Evolutionary conservation across 176 grass and related monocot species (phyloP).

Genomic region (Themeda triandra): DNA sequence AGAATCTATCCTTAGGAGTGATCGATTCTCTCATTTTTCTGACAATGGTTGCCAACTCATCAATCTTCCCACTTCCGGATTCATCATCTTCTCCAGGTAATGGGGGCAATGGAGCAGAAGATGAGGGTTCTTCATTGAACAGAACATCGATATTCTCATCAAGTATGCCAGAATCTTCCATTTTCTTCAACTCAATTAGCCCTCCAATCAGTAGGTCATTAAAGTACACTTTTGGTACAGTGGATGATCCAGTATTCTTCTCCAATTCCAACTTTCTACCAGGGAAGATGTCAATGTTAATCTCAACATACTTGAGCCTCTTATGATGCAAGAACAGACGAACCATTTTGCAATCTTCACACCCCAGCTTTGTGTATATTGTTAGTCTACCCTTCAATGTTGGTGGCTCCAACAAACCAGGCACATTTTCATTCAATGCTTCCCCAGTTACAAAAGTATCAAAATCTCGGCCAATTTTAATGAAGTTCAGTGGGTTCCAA

Average conservation of each 20-base stretch:
- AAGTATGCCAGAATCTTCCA: conserved; percentile 67
- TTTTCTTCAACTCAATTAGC: conserved; percentile 64
- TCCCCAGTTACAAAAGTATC: conserved; percentile 42
- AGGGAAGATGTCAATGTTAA: conserved; percentile 88
- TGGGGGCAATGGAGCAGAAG: conserved; percentile 66
- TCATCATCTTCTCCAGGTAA: conserved; percentile 95
- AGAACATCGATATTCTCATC: conserved; percentile 60
- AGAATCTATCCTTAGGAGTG: conserved; percentile 81
- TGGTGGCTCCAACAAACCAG: conserved; percentile 34
- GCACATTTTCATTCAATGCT: conserved; percentile 23
- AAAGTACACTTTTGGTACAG: conserved; percentile 82
- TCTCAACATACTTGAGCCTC: conserved; percentile 74
- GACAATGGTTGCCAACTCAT: conserved; percentile 82
- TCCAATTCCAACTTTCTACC: conserved; percentile 83
- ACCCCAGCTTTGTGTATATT: conserved; percentile 78
- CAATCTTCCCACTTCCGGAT: conserved; percentile 82
- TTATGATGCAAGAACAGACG: conserved; percentile 62
- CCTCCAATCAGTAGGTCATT: conserved; percentile 76
- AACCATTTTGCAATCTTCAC: conserved; percentile 73
- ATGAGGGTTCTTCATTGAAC: conserved; percentile 49
- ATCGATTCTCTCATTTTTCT: conserved; percentile 93
- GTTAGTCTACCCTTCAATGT: conserved; percentile 65
- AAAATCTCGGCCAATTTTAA: conserved; percentile 63
- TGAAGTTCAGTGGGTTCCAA: conserved; percentile 94
- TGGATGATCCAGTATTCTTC: conserved; percentile 66